Evolutionary conservation across 768 basidiomycete species (phyloP).

Genomic region (Artomyces pyxidatus): DNA sequence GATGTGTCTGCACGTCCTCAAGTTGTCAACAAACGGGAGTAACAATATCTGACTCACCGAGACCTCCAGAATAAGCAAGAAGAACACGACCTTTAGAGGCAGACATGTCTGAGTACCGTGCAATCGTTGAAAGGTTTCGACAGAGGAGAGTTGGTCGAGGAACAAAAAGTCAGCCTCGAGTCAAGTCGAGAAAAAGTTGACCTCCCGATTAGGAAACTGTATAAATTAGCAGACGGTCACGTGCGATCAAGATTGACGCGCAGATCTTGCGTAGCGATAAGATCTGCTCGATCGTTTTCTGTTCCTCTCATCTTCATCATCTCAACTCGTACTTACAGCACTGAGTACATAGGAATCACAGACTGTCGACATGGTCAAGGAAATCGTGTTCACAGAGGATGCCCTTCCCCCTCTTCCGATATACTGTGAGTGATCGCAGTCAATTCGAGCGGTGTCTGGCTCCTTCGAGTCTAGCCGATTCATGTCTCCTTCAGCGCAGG

Average conservation of each 20-base stretch:
- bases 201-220: neutral
- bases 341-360: no score
- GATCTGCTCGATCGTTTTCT: neutral
- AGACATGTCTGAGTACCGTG: constrained; percentile 33
- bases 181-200: no score
- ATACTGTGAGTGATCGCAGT: constrained; percentile 21
- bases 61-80: constrained; percentile 95
- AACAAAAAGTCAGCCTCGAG: no score
- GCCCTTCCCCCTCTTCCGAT: constrained; percentile 28
- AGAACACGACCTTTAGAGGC: constrained; percentile 74
- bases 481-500: constrained; percentile 30
- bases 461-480: no score
- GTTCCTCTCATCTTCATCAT: no score
- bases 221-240: neutral
- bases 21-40: neutral
- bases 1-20: constrained; percentile 68
- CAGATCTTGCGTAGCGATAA: neutral
- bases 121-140: neutral
- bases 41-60: constrained; percentile 52
- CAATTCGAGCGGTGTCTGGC: no score
- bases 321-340: no score
- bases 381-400: constrained; percentile 21
- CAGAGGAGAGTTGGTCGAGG: neutral
- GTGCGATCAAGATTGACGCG: neutral
- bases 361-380: constrained; percentile 29